Percentiles rank a stretch among this genome's conserved stretches.
phyloP scores from a whole-genome alignment of 2,329 filamentous ascomycete species.

The Diaporthe sp. region DNA sequence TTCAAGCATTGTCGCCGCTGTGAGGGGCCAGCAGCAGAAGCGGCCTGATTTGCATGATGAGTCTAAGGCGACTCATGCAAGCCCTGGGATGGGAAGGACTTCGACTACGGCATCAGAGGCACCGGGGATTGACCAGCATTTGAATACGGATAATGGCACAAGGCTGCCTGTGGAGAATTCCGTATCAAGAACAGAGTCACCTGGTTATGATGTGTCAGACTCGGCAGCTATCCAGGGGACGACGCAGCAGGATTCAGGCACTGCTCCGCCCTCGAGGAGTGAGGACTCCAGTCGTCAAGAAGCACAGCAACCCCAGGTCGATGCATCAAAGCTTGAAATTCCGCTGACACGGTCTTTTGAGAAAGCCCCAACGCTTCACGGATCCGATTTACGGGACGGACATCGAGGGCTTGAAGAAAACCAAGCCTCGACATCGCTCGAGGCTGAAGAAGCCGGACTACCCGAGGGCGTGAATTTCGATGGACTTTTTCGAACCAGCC shows the following conservation, averaged over 20 bases:
- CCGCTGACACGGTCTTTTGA: not conserved
- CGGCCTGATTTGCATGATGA: not conserved
- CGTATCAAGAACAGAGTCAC: not conserved
- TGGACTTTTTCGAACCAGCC: constrained; percentile 38
- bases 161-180: not conserved
- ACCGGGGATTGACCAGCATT: not conserved
- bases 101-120: not conserved
- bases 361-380: not conserved
- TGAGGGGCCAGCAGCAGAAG: constrained; percentile 42
- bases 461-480: constrained; percentile 36
- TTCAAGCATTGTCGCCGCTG: constrained; percentile 57
- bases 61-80: not conserved
- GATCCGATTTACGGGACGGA: no score
- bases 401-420: not conserved
- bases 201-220: not conserved
- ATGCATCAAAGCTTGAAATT: not conserved
- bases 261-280: not conserved
- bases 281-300: not conserved
- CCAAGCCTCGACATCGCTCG: not conserved
- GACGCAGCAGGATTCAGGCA: not conserved
- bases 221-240: not conserved
- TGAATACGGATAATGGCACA: not conserved
- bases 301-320: not conserved
- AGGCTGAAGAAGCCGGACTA: not conserved
- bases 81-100: not conserved